A percentile compares a stretch with the other conserved stretches of the same genome.
phyloP scores from a whole-genome alignment of 2,329 filamentous ascomycete genomes.

The Hypoxylon sp. region DNA sequence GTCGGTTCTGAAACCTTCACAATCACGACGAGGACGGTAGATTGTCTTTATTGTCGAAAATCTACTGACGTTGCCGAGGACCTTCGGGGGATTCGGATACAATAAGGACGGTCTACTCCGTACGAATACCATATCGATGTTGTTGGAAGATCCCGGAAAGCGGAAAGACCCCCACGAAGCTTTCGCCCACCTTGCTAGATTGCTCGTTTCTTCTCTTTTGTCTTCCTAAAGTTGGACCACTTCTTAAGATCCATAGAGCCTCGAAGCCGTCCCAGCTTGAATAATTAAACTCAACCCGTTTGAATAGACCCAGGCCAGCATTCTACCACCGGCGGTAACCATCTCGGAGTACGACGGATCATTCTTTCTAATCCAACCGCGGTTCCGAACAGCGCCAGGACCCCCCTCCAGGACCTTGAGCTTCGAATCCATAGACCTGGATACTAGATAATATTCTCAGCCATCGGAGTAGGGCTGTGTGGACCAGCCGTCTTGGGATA shows the following conservation, averaged over 20 bases:
- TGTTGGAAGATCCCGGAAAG: constrained; percentile 33
- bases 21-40: constrained; percentile 38
- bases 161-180: constrained; percentile 40
- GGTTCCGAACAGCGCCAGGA: constrained; percentile 24
- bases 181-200: constrained; percentile 33
- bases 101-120: constrained; percentile 26
- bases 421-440: constrained; percentile 13
- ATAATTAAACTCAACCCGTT: constrained; percentile 31
- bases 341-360: constrained; percentile 26
- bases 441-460: constrained; percentile 11
- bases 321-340: constrained; percentile 21
- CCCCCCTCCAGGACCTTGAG: constrained; percentile 8
- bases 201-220: constrained; percentile 28
- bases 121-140: constrained; percentile 34
- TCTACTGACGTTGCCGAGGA: constrained; percentile 26
- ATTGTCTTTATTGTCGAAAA: constrained; percentile 31
- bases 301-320: constrained; percentile 15
- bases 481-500: constrained; percentile 17
- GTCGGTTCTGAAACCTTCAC: constrained; percentile 33
- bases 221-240: constrained; percentile 25
- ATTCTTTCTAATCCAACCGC: constrained; percentile 16
- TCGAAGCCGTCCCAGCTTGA: constrained; percentile 18
- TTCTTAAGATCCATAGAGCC: constrained; percentile 22
- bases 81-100: constrained; percentile 26
- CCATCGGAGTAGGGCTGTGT: constrained; percentile 11